Percentiles rank a stretch among this genome's conserved stretches.
Conservation (phyloP, 495 filamentous ascomycete species). For the Cercophora scortea region DNA sequence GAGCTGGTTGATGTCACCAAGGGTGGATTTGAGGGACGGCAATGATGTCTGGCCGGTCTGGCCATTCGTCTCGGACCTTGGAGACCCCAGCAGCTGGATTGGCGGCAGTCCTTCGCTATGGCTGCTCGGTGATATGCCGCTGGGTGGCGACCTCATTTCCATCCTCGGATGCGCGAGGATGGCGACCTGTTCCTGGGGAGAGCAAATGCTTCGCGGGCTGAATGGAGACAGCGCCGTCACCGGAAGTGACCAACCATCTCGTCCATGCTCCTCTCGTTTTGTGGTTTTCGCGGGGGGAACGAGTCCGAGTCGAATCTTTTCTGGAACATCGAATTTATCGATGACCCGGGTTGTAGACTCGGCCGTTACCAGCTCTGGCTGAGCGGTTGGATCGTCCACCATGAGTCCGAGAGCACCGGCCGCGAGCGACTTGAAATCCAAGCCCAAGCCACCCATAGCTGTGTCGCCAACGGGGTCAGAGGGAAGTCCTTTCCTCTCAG, state of each 20-base stretch:
- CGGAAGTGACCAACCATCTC: slow-evolving; percentile 10
- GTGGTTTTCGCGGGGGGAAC: slow-evolving; percentile 13
- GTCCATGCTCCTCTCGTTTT: slow-evolving; percentile 5
- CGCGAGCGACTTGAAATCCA: slow-evolving; percentile 35
- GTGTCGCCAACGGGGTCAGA: slow-evolving; percentile 12
- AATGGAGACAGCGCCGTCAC: slow-evolving; percentile 15
- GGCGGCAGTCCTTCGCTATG: slow-evolving; percentile 39
- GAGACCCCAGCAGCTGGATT: slow-evolving; percentile 37
- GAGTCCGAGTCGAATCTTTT: slow-evolving; percentile 11
- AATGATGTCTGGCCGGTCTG: slow-evolving; percentile 33
- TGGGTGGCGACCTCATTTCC: slow-evolving; percentile 22
- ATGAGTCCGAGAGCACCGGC: slow-evolving; percentile 24
- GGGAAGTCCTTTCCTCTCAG: background rate
- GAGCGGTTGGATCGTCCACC: slow-evolving; percentile 19
- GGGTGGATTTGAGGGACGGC: slow-evolving; percentile 37
- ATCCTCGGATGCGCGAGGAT: slow-evolving; percentile 15
- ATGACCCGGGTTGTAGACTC: slow-evolving; percentile 18
- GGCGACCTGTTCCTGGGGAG: slow-evolving; percentile 19
- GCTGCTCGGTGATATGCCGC: slow-evolving; percentile 15
- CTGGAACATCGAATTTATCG: slow-evolving; percentile 17
- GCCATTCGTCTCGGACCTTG: slow-evolving; percentile 33
- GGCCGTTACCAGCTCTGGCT: slow-evolving; percentile 17
- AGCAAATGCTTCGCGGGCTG: slow-evolving; percentile 15
- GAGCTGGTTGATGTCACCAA: slow-evolving; percentile 44
- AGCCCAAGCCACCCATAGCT: slow-evolving; percentile 22